These are phyloP conservation scores for Marasmius fiardii DNA, from an alignment of 1,284 basidiomycete species.

Conservation along the genomic window DNA sequence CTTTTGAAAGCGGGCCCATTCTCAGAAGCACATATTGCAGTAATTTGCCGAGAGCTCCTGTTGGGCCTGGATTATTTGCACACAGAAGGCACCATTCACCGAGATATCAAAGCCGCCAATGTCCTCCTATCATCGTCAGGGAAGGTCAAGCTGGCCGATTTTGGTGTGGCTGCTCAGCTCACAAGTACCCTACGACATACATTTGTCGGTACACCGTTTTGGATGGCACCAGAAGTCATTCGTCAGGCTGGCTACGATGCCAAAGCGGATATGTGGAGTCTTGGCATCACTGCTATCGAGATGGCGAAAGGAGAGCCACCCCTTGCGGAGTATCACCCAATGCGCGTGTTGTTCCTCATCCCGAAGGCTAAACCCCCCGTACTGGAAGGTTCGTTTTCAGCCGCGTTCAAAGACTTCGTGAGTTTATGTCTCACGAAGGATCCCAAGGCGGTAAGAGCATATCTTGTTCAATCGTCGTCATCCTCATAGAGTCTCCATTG, in stretches of 20 bases:
- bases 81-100: slow-evolving; percentile 92
- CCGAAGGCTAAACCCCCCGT: slow-evolving; percentile 94
- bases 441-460: slow-evolving; percentile 59
- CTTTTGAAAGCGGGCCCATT: slow-evolving; percentile 90
- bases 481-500: slow-evolving; percentile 11
- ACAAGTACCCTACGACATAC: slow-evolving; percentile 88
- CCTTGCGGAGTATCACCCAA: slow-evolving; percentile 90
- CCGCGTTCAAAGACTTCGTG: slow-evolving; percentile 93
- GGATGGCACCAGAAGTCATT: slow-evolving; percentile 99
- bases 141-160: slow-evolving; percentile 96
- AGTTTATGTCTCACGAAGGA: slow-evolving; percentile 92
- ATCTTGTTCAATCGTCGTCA: background rate
- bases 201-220: slow-evolving; percentile 95
- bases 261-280: slow-evolving; percentile 95
- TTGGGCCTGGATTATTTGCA: slow-evolving; percentile 96
- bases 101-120: slow-evolving; percentile 99
- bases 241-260: slow-evolving; percentile 95
- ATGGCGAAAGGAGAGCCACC: slow-evolving; percentile 95
- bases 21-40: slow-evolving; percentile 90
- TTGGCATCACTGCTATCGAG: slow-evolving; percentile 96
- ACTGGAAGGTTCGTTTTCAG: slow-evolving; percentile 82
- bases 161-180: slow-evolving; percentile 93
- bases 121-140: slow-evolving; percentile 88
- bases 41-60: slow-evolving; percentile 91
- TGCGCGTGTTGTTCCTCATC: slow-evolving; percentile 95